These are phyloP conservation scores for Lactarius vividus DNA, from an alignment of 768 basidiomycete species.

Conservation along the genomic window DNA sequence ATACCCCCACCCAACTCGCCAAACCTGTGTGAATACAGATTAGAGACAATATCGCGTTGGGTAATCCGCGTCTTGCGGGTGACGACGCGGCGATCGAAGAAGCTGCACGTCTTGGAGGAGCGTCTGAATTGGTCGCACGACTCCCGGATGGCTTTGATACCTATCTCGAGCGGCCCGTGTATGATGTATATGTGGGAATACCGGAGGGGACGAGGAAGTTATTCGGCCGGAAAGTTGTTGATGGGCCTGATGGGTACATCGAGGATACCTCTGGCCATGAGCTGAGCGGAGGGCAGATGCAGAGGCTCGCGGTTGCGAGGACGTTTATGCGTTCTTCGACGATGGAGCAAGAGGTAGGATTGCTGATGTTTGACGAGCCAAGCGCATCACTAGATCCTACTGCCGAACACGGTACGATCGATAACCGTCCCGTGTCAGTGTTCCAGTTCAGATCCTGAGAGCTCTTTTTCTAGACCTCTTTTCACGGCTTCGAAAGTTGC, in stretches of 20 bases:
- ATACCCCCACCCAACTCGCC: background rate
- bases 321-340: conserved; percentile 66
- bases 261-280: background rate
- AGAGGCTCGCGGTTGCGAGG: conserved; percentile 68
- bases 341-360: conserved; percentile 46
- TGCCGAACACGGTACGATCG: conserved; percentile 60
- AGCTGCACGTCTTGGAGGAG: conserved; percentile 71
- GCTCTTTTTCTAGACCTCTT: conserved; percentile 54
- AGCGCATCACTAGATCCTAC: conserved; percentile 71
- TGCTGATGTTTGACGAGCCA: conserved; percentile 72
- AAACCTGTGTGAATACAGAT: conserved; percentile 44
- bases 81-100: conserved; percentile 57
- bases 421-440: background rate
- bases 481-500: conserved; percentile 59
- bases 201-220: conserved; percentile 62
- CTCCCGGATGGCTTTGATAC: conserved; percentile 69
- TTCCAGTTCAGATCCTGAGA: background rate
- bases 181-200: conserved; percentile 60
- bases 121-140: conserved; percentile 57
- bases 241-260: background rate
- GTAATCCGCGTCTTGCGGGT: conserved; percentile 53
- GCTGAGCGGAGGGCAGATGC: too few relatives aligned
- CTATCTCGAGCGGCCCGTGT: conserved; percentile 66
- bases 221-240: conserved; percentile 55
- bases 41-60: conserved; percentile 72